phyloP scores from a whole-genome alignment of 768 basidiomycete species.

The Paxillus ammoniavirescens region DNA sequence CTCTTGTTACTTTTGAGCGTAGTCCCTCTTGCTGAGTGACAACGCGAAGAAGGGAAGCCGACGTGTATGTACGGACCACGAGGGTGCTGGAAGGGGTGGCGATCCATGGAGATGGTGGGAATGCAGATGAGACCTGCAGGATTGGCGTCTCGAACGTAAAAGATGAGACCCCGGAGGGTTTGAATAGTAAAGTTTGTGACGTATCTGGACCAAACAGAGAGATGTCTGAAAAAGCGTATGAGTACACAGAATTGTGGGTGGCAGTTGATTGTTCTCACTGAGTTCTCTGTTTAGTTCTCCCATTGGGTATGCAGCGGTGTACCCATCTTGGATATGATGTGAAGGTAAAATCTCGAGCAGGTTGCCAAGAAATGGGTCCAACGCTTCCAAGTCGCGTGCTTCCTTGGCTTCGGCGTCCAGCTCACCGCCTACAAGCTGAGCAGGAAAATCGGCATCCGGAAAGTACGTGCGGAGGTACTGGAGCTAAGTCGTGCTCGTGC shows the following conservation, averaged over 20 bases:
- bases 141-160: conserved; percentile 66
- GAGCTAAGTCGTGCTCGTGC: conserved; percentile 41
- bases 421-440: conserved; percentile 61
- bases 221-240: conserved; percentile 40
- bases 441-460: conserved; percentile 72
- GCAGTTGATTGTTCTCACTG: conserved; percentile 43
- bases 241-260: not conserved
- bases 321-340: conserved; percentile 23
- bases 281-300: conserved; percentile 58
- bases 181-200: conserved; percentile 18
- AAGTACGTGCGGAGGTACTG: conserved; percentile 69
- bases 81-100: conserved; percentile 17
- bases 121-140: conserved; percentile 51
- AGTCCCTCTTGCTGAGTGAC: conserved; percentile 5
- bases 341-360: conserved; percentile 43
- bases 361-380: conserved; percentile 61
- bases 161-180: conserved; percentile 40
- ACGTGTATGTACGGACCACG: conserved; percentile 46
- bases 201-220: conserved; percentile 36
- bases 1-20: conserved; percentile 26
- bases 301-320: conserved; percentile 57
- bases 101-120: conserved; percentile 13
- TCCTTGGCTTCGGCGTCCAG: conserved; percentile 45
- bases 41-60: conserved; percentile 41
- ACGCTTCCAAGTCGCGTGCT: conserved; percentile 35